Conservation (phyloP, 2,329 filamentous ascomycete genomes). For the Pseudocercospora vitis region DNA sequence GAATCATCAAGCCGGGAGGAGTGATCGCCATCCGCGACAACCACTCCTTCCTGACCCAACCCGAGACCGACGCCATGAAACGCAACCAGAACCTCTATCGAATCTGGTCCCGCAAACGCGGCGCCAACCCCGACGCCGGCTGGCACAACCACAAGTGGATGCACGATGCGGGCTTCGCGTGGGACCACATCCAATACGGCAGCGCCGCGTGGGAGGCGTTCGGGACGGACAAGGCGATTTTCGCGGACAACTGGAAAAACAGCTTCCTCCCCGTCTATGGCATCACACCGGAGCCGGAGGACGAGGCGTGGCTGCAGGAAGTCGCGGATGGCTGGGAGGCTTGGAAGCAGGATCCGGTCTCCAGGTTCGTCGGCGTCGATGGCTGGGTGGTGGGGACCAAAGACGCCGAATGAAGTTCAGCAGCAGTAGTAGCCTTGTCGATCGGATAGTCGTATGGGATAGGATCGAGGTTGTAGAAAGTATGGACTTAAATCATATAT, state of each 20-base stretch:
- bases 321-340: neutral
- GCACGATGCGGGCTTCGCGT: constrained; percentile 27
- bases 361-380: constrained; percentile 11
- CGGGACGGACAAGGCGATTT: neutral
- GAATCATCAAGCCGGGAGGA: constrained; percentile 53
- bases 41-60: constrained; percentile 1
- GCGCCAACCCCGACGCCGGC: constrained; percentile 23
- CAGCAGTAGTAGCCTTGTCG: neutral
- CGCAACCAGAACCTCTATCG: constrained; percentile 18
- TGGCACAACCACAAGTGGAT: constrained; percentile 24
- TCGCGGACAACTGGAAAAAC: neutral
- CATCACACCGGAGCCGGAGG: neutral
- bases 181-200: constrained; percentile 14
- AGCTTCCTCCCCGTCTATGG: constrained; percentile 4
- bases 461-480: neutral
- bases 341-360: constrained; percentile 7
- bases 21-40: constrained; percentile 51
- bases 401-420: neutral
- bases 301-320: constrained; percentile 1
- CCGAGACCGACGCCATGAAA: constrained; percentile 14
- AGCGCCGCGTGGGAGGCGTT: constrained; percentile 2
- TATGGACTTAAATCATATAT: neutral
- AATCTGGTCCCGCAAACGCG: constrained; percentile 13
- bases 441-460: neutral
- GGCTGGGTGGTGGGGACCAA: constrained; percentile 12